Evolutionary conservation across 257 asterid genomes (phyloP).

Genomic region (Coffea eugenioides): DNA sequence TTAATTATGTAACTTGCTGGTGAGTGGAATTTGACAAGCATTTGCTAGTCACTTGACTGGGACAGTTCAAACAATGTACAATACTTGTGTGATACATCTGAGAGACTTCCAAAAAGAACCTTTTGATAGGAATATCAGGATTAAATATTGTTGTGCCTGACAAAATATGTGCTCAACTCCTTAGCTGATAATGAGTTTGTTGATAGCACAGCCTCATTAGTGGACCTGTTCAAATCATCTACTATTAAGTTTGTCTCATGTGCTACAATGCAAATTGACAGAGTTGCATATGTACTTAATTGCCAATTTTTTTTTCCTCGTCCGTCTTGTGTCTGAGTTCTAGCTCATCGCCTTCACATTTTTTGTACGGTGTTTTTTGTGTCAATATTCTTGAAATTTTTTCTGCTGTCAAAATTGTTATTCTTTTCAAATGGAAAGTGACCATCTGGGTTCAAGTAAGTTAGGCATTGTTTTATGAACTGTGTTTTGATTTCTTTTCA

Average conservation of each 20-base stretch:
- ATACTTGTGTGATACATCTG: background rate
- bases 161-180: background rate
- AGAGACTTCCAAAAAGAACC: background rate
- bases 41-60: background rate
- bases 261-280: background rate
- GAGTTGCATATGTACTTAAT: background rate
- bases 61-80: background rate
- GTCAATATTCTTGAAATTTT: background rate
- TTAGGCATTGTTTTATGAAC: background rate
- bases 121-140: background rate
- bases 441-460: background rate
- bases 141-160: background rate
- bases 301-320: background rate
- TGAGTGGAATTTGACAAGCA: background rate
- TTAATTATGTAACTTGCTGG: conserved; percentile 1
- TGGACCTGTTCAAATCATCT: background rate
- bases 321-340: background rate
- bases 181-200: background rate
- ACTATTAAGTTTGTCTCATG: background rate
- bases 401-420: background rate
- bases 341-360: background rate
- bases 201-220: background rate
- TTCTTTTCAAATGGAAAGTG: background rate
- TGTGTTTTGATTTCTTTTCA: background rate
- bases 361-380: background rate